phyloP scores from a whole-genome alignment of 192 early-diverging fungal species.

The Gryganskiella cystojenkinii region DNA sequence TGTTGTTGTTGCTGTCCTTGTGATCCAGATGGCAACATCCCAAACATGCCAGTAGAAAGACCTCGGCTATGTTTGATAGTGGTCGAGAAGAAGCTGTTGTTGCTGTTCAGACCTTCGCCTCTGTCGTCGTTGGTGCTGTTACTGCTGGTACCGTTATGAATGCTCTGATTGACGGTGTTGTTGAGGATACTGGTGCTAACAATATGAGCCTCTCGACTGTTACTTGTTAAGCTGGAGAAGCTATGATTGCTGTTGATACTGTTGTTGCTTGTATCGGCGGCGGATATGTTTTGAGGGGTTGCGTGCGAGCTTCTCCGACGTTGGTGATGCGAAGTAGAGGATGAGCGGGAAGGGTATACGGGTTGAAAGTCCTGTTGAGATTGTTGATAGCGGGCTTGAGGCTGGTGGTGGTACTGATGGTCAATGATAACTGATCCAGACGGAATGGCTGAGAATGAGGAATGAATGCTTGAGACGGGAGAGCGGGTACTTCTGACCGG shows the following conservation, averaged over 20 bases:
- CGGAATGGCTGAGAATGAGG: too few species aligned
- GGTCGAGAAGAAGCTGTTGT: conserved; percentile 24
- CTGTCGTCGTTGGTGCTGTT: conserved; percentile 1
- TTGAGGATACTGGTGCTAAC: conserved; percentile 42
- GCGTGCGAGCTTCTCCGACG: not conserved
- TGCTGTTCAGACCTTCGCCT: conserved; percentile 31
- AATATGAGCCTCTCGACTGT: conserved; percentile 23
- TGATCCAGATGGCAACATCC: not conserved
- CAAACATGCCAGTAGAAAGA: conserved; percentile 26
- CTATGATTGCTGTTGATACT: conserved; percentile 20
- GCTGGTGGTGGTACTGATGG: too few species aligned
- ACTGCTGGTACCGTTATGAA: not conserved
- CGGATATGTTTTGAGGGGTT: conserved; percentile 1
- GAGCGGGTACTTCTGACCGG: too few species aligned
- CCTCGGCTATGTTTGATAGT: conserved; percentile 29
- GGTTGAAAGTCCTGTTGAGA: conserved; percentile 5
- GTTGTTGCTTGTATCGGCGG: conserved; percentile 16
- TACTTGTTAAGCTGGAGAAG: conserved; percentile 22
- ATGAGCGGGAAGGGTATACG: conserved; percentile 10
- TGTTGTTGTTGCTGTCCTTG: not conserved
- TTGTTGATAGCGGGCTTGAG: too few species aligned
- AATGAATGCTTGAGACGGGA: too few species aligned
- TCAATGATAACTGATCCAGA: too few species aligned
- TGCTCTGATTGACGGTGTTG: conserved; percentile 31
- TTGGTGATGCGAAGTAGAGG: not conserved